Conservation (phyloP, 2,329 filamentous ascomycete species). For the Colletotrichum godetiae region DNA sequence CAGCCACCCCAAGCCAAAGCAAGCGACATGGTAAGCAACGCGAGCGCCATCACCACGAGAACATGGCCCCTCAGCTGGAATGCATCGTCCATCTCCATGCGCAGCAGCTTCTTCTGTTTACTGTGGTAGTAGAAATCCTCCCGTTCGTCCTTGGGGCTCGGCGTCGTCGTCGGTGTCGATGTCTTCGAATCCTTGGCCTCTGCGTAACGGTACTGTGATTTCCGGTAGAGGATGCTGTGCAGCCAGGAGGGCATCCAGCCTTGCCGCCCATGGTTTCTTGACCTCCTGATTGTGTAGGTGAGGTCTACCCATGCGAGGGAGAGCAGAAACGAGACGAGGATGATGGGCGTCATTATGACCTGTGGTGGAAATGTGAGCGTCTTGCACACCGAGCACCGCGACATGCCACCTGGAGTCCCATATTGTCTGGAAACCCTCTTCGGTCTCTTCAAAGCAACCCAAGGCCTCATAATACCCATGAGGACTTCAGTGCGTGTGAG, state of each 20-base stretch:
- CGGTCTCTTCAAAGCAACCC: not conserved
- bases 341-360: slow-evolving; percentile 70
- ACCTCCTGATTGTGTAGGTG: slow-evolving; percentile 63
- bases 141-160: slow-evolving; percentile 36
- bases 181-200: slow-evolving; percentile 37
- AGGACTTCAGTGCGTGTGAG: not conserved
- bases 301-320: slow-evolving; percentile 73
- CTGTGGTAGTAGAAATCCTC: slow-evolving; percentile 61
- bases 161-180: not conserved
- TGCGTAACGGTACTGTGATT: slow-evolving; percentile 51
- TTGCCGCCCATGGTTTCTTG: slow-evolving; percentile 46
- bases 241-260: slow-evolving; percentile 53
- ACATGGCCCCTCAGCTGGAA: slow-evolving; percentile 69
- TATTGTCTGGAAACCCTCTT: not conserved
- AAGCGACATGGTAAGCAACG: slow-evolving; percentile 38
- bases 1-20: slow-evolving; percentile 44
- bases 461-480: not conserved
- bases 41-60: slow-evolving; percentile 59
- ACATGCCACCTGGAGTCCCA: not conserved
- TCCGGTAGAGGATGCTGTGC: slow-evolving; percentile 53
- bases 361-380: slow-evolving; percentile 37
- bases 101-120: slow-evolving; percentile 70
- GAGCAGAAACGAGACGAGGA: slow-evolving; percentile 73
- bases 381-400: no score
- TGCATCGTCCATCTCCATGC: slow-evolving; percentile 71